Evolutionary conservation across 1,284 basidiomycete genomes (phyloP), one percentile per base, ranked within the genome.

Genomic region (Porogramme epimiltina): DNA sequence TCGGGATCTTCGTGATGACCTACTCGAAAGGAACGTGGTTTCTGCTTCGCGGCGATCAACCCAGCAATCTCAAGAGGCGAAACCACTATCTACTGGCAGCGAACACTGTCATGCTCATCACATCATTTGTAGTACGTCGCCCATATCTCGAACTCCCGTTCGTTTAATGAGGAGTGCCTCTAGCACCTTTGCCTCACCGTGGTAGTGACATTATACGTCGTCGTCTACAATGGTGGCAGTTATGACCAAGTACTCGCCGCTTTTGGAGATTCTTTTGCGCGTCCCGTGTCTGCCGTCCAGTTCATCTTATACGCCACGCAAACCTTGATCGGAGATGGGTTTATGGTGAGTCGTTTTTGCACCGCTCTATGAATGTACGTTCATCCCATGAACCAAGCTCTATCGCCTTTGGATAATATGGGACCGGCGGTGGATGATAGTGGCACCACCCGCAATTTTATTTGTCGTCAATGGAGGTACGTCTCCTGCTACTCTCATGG

Each of bases 241-340:
- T 8, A 16, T 15, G 22, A n/a, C 4, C 10, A 20, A 8, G 33
- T 44, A 15, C 36, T 20, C 25, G 19, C 23, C 6, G 28, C 26
- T 2, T 10, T 48, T 9, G 18, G 36, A 3, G 4, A 6, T 18
- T 18, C 19, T 39, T 42, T 38, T 18, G 16, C 22, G 16, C 31
- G 34, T 3, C 4, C 47, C 13, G 18, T 43, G 8, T 19, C 23
- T 8, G 38, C 34, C 9, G 44, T 47, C 4, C 47, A 53, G 39
- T 53, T 42, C 16, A 34, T 36, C 5, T 38, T 53, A 1, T 53
- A 49, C 18, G 47, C 49, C 25, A 53, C 52, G 2, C 52, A 53
- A 34, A 40, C 38, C 3, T 26, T 53, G 26, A 31, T 53, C 13
- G 52, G 47, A 11, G 52, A 53, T 18, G 44, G 47, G 3, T 53